Evolutionary conservation across 192 early-diverging fungal genomes (phyloP), one percentile per base, ranked within the genome.

Genomic region (Kickxella alabastrina): DNA sequence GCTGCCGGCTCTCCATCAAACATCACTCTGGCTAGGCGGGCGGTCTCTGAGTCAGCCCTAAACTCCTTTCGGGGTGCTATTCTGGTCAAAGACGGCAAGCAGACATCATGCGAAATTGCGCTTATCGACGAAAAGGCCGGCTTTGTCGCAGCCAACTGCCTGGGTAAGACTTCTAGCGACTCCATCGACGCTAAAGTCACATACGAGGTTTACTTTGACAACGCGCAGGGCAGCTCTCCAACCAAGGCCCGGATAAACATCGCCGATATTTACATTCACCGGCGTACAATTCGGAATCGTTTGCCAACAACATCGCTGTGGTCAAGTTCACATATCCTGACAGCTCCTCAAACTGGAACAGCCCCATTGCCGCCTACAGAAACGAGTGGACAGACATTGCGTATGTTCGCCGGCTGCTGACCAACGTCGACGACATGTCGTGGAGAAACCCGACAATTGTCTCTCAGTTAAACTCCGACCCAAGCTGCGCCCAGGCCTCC

Each of bases 271-370:
- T 13, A 12, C 10, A 36, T 66, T 18, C 70, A 74, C 31, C 70
- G 15, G 12, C 25, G 7, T 74, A 54, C 38, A 53, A 57, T 18
- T 15, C 36, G 2, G 22, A 28, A 1, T 58, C 58, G 1, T 57
- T 74, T 19, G 63, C 62, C 44, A 66, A 74, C 50, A 74, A 74
- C 34, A 62, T 74, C 32, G 71, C 71, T 3, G 18, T 62, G 0
- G 42, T 68, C 29, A 39, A 49, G 43, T 68, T 57, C n/a, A 22
- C 24, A 12, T 40, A 39, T 4, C 10, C 38, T 12, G 28, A 36
- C 12, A 23, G 46, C n/a, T n/a, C 17, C 6, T 24, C 19, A 22
- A 22, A 10, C 23, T 73, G 57, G 62, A 32, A 18, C 9, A 62
- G 57, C 42, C 21, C 24, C 8, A 54, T 73, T 18, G 62, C 62